Evolutionary conservation across 176 grass and related monocot species (phyloP), one percentile per base, ranked within the genome.

Genomic region (Aegilops umbellulata): DNA sequence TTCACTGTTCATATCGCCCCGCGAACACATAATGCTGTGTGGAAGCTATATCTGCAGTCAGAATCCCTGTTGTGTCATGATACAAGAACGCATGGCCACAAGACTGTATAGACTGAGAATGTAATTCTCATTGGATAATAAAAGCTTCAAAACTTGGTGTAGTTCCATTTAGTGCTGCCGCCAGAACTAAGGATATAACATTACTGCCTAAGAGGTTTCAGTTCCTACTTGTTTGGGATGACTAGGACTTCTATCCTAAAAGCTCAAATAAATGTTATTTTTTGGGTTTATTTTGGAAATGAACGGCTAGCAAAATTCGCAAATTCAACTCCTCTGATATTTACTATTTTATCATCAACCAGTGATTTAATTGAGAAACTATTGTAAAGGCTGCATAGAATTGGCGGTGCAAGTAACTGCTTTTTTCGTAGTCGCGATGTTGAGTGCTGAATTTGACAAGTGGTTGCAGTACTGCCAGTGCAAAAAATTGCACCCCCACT

Each of bases 241-340:
- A 61, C 64, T 74, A 67, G 60, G 63, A 44, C 22, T 44, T 73
- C 47, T 86, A 34, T 80, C 17, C 29, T 17, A 14, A 64, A 76
- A 36, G 5, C n/a, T 27, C 12, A 68, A 76, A 68, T 44, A 60
- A 35, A 71, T n/a, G 36, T 60, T 22, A 32, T 32, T 60, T 63
- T 44, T 46, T 5, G 51, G 65, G 24, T 82, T 79, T 78, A 7
- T 88, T 63, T 64, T 51, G n/a, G 47, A 39, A 78, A 49, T 39
- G 39, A 4, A 69, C 64, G 16, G 27, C 3, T 65, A 3, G n/a
- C 36, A 23, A 38, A 62, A 55, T 55, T 35, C 1, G 27, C 30
- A 62, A 61, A 10, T 46, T 89, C 6, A 36, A 1, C 0, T 60
- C 80, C 76, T 69, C 17, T 23, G 22, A 51, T 77, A 24, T 19